Base-by-base conservation (phyloP, 768 basidiomycete genomes). In the Lentinula boryana region DNA sequence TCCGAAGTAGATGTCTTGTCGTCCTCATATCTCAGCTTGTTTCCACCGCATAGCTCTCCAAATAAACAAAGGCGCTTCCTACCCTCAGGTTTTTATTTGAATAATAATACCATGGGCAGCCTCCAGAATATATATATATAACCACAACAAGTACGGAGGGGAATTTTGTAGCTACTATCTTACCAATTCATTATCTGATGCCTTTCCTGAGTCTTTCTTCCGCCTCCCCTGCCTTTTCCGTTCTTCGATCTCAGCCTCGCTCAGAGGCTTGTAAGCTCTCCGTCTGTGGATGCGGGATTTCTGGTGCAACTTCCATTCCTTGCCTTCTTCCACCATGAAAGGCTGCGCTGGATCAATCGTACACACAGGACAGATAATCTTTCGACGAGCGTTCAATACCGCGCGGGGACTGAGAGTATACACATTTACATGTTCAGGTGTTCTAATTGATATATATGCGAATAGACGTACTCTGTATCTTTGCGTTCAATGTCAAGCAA, bases 351-450 rank as follows among this genome's bases (percentile, higher is more conserved):
- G 66, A 58, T 89, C 75, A 3, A 68, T 59, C 8, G 91, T 91
- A 66, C 91, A 94, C 9, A 79, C 69, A 2, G 78, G 66, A 69
- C 91, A 94, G 4, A 83, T 72, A 5, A 80, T 68, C 64, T 85
- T 86, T 59, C 76, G 81, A 54, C 84, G 80, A 1, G 84, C 83
- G 49, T 74, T 69, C 4, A 92, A 72, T 16, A 84, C 73, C 3
- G 79, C 78, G 1, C 72, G 71, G 2, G 90, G 89, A 63, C 91
- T 93, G 60, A 21, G 9, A 27, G 16, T 31, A 54, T 53, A 63
- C 61, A 27, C 21, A 52, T 61, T 55, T 53, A 41, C 13, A 35
- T 27, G 60, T 56, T 63, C 51, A 35, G 38, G 60, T 41, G 13
- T 31, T 62, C 31, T 40, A 27, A 65, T 21, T 12, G 60, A n/a